A percentile compares a stretch with the other conserved stretches of the same genome.
Evolutionary conservation across 176 grass and related monocot genomes (phyloP).

Genomic region (Aegilops sharonensis): DNA sequence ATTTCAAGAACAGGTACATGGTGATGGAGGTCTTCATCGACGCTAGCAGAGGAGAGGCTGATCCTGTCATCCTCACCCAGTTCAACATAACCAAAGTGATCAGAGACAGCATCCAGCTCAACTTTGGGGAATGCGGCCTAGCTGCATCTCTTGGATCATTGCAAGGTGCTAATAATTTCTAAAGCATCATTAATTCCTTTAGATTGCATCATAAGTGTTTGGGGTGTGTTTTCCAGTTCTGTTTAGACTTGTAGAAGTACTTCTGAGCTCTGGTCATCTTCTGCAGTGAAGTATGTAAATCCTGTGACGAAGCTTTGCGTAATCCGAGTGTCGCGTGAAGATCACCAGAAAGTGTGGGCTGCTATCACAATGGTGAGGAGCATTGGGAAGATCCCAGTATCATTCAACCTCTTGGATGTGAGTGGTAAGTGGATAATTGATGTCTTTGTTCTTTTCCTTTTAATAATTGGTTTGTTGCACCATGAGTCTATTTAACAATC

Average conservation of each 20-base stretch:
- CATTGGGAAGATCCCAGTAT: slow-evolving; percentile 58
- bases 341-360: slow-evolving; percentile 69
- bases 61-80: slow-evolving; percentile 58
- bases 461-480: too few species aligned
- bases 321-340: slow-evolving; percentile 57
- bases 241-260: not conserved
- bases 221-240: not conserved
- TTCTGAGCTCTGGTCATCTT: slow-evolving; percentile 4
- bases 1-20: slow-evolving; percentile 92
- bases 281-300: slow-evolving; percentile 85
- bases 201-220: not conserved
- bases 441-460: too few species aligned
- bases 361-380: slow-evolving; percentile 62
- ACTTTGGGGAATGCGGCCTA: slow-evolving; percentile 83
- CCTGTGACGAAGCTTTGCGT: slow-evolving; percentile 68
- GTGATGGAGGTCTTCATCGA: slow-evolving; percentile 78
- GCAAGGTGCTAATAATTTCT: slow-evolving; percentile 48
- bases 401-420: slow-evolving; percentile 73
- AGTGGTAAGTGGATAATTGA: slow-evolving; percentile 51
- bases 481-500: too few species aligned
- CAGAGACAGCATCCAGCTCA: slow-evolving; percentile 73
- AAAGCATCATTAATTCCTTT: not conserved
- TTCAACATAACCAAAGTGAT: slow-evolving; percentile 68
- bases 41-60: slow-evolving; percentile 20
- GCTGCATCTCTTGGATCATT: slow-evolving; percentile 65